Evolutionary conservation across 495 filamentous ascomycete species (phyloP).

Genomic region (Penicillium crystallinum): DNA sequence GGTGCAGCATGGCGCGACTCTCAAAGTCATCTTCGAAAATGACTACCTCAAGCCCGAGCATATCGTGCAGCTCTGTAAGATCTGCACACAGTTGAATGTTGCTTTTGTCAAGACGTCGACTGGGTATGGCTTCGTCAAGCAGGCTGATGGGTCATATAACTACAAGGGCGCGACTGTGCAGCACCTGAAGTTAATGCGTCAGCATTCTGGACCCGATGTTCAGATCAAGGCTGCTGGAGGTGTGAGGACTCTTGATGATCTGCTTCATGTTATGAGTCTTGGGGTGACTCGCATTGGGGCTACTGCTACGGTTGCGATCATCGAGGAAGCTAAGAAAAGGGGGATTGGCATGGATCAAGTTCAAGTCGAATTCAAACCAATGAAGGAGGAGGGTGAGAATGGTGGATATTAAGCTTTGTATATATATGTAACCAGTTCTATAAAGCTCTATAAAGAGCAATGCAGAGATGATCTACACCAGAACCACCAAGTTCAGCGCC

Average conservation of each 20-base stretch:
- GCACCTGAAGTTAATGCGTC: slow-evolving; percentile 50
- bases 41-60: slow-evolving; percentile 45
- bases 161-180: slow-evolving; percentile 46
- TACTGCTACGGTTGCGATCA: slow-evolving; percentile 48
- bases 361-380: slow-evolving; percentile 23
- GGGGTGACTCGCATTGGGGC: slow-evolving; percentile 47
- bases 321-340: slow-evolving; percentile 48
- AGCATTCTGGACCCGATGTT: slow-evolving; percentile 37
- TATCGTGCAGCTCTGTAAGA: slow-evolving; percentile 45
- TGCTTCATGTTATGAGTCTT: slow-evolving; percentile 33
- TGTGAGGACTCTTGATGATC: slow-evolving; percentile 34
- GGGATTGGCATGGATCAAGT: slow-evolving; percentile 41
- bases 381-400: slow-evolving; percentile 14
- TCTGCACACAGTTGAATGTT: slow-evolving; percentile 44
- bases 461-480: no score
- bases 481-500: no score
- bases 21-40: slow-evolving; percentile 59
- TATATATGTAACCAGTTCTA: no score
- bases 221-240: slow-evolving; percentile 56
- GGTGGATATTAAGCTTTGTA: slow-evolving; percentile 16
- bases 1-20: slow-evolving; percentile 29
- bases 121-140: slow-evolving; percentile 54
- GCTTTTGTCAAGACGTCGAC: slow-evolving; percentile 56
- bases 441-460: no score
- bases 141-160: slow-evolving; percentile 42